A percentile compares a stretch with the other conserved stretches of the same genome.
Evolutionary conservation across 768 basidiomycete genomes (phyloP).

Genomic region (Boletus subcaerulescens): DNA sequence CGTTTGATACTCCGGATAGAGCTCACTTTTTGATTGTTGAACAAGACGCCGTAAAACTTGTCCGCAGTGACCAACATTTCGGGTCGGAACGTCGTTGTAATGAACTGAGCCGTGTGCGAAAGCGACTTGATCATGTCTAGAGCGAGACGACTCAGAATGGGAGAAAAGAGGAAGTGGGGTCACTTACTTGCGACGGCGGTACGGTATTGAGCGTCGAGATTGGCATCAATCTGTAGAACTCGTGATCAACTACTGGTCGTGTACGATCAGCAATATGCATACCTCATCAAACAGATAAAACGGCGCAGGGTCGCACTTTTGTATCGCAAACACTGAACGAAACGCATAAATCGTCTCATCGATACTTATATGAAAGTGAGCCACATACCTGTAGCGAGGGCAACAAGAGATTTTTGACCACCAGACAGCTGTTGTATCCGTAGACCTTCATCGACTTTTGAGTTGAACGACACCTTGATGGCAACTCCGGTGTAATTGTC

Average conservation of each 20-base stretch:
- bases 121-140: constrained; percentile 86
- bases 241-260: neutral
- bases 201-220: constrained; percentile 95
- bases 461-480: constrained; percentile 99
- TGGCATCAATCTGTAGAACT: constrained; percentile 80
- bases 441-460: constrained; percentile 94
- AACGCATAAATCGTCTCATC: constrained; percentile 1
- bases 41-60: constrained; percentile 95
- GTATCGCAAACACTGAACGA: constrained; percentile 89
- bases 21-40: constrained; percentile 94
- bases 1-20: constrained; percentile 83
- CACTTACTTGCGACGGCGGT: constrained; percentile 89
- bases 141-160: constrained; percentile 37
- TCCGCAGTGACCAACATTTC: constrained; percentile 96
- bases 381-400: constrained; percentile 78
- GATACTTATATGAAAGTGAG: neutral
- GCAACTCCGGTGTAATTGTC: constrained; percentile 97
- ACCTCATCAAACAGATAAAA: constrained; percentile 99
- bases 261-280: neutral
- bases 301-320: constrained; percentile 98
- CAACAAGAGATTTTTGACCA: constrained; percentile 96
- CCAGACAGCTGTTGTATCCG: constrained; percentile 96
- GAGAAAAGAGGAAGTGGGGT: neutral
- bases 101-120: constrained; percentile 86
- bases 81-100: constrained; percentile 96